Evolutionary conservation across 495 filamentous ascomycete species (phyloP).

Genomic region (Xylaria grammica): DNA sequence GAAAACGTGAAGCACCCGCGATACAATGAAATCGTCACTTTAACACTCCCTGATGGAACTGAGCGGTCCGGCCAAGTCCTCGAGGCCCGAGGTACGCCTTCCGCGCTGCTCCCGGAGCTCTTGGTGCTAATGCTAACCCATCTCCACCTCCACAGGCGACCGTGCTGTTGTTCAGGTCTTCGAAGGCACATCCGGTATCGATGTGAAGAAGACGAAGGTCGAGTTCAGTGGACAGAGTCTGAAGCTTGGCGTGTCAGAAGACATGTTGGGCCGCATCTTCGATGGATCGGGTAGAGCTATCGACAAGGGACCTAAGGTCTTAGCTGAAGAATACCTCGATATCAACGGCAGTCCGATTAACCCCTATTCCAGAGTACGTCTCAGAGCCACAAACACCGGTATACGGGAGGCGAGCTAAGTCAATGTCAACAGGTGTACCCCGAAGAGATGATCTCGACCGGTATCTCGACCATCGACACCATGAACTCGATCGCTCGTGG

Average conservation of each 20-base stretch:
- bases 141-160: conserved; percentile 62
- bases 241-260: conserved; percentile 98
- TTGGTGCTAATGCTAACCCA: conserved; percentile 4
- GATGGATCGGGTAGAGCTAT: conserved; percentile 97
- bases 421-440: conserved; percentile 77
- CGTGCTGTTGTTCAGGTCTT: conserved; percentile 97
- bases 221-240: conserved; percentile 96
- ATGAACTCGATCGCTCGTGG: conserved; percentile 99
- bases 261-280: conserved; percentile 99
- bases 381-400: background rate
- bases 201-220: conserved; percentile 99
- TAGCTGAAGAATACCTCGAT: conserved; percentile 97
- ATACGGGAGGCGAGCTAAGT: conserved; percentile 21
- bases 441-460: conserved; percentile 99
- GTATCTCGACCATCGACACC: conserved; percentile 98
- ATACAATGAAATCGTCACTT: conserved; percentile 96
- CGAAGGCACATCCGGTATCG: conserved; percentile 94
- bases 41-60: conserved; percentile 94
- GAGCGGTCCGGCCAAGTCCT: conserved; percentile 94
- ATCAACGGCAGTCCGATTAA: conserved; percentile 99
- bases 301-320: conserved; percentile 97
- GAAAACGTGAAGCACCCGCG: conserved; percentile 98
- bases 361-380: conserved; percentile 87
- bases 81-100: conserved; percentile 81
- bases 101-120: conserved; percentile 6